phyloP scores from a whole-genome alignment of 805 yeast species.

The Ogataea kodamae region DNA sequence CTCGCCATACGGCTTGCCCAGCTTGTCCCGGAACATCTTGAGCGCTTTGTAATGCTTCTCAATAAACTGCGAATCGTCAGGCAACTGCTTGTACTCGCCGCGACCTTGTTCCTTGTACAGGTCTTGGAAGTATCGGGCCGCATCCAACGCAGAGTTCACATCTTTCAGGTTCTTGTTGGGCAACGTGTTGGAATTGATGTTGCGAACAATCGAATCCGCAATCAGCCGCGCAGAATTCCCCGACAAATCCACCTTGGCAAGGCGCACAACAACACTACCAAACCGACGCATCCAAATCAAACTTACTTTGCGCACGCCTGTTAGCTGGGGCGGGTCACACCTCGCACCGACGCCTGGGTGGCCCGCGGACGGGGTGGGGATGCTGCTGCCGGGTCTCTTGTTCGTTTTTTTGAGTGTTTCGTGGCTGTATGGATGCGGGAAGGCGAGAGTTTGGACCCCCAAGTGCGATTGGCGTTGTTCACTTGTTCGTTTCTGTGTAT shows the following conservation, averaged over 20 bases:
- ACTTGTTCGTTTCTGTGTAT: too few species aligned
- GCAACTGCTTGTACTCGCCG: conserved; percentile 43
- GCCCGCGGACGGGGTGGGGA: too few species aligned
- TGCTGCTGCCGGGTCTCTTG: too few species aligned
- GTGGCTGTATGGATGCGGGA: too few species aligned
- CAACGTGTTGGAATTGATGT: conserved; percentile 17
- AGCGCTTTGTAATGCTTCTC: conserved; percentile 47
- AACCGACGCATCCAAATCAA: conserved; percentile 8
- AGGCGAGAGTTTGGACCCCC: too few species aligned
- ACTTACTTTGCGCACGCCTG: too few species aligned
- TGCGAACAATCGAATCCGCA: conserved; percentile 21
- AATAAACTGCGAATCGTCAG: conserved; percentile 51
- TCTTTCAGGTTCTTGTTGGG: conserved; percentile 11
- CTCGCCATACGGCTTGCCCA: conserved; percentile 36
- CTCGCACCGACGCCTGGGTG: too few species aligned
- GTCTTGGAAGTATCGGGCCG: conserved; percentile 24
- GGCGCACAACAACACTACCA: not conserved
- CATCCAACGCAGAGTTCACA: conserved; percentile 28
- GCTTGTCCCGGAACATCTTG: conserved; percentile 30
- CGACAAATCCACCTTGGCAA: conserved; percentile 22
- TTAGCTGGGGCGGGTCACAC: too few species aligned
- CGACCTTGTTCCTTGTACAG: conserved; percentile 13
- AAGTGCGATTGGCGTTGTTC: too few species aligned
- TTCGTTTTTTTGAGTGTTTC: too few species aligned
- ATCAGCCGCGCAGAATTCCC: conserved; percentile 17